Conservation (phyloP, 2,329 filamentous ascomycete species). For the Pseudogymnoascus sp. region DNA sequence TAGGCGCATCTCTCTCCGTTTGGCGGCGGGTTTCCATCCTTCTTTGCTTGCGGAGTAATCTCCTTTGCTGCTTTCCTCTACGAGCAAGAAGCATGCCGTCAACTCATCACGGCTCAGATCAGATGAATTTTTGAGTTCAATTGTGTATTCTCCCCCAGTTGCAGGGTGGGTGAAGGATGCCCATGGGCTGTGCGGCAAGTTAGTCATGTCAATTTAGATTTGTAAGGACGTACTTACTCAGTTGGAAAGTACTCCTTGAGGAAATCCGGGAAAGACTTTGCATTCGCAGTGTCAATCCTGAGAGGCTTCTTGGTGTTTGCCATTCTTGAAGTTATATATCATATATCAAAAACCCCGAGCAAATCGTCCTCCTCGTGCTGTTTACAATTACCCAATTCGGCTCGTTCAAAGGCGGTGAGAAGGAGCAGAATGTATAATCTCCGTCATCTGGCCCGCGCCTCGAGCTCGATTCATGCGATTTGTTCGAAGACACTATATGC, state of each 20-base stretch:
- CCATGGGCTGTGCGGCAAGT: constrained; percentile 14
- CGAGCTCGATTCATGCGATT: background rate
- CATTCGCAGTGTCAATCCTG: constrained; percentile 41
- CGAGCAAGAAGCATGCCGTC: constrained; percentile 47
- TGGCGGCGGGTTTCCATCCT: constrained; percentile 56
- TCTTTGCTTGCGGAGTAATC: constrained; percentile 55
- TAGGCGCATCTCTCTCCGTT: constrained; percentile 60
- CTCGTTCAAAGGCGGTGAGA: background rate
- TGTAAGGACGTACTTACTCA: constrained; percentile 31
- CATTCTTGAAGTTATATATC: background rate
- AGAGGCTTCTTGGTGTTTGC: background rate
- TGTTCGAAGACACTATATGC: background rate
- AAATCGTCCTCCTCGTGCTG: background rate
- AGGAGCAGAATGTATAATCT: background rate
- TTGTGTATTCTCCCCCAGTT: constrained; percentile 33
- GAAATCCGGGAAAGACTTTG: constrained; percentile 41
- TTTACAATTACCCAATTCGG: background rate
- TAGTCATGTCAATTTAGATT: background rate
- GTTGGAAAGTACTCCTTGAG: constrained; percentile 39
- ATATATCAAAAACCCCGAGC: background rate
- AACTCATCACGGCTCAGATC: constrained; percentile 39
- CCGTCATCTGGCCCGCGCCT: background rate
- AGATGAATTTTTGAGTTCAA: constrained; percentile 37
- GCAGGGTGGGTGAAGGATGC: constrained; percentile 44
- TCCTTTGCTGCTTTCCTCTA: constrained; percentile 54